Percentiles rank a stretch among this genome's conserved stretches.
Conservation (phyloP, 176 grass and related monocot species). For the Secale cereale region DNA sequence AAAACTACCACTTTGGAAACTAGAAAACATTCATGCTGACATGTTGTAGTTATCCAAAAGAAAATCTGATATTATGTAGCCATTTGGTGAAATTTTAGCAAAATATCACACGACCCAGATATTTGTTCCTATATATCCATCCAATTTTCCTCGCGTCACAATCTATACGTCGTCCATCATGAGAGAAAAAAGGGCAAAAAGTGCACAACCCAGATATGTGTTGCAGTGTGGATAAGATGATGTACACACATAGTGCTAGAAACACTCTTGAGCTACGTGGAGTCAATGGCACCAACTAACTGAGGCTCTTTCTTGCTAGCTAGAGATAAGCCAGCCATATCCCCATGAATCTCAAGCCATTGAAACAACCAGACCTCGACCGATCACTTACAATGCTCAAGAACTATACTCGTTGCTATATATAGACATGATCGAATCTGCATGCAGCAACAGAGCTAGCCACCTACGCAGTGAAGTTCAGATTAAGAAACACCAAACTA, state of each 20-base stretch:
- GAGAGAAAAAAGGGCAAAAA: not conserved
- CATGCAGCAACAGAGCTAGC: not conserved
- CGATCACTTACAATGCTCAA: not conserved
- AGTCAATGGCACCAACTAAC: conserved; percentile 15
- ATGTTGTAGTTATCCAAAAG: too few relatives aligned
- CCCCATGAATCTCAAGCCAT: conserved; percentile 18
- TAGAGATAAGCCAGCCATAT: conserved; percentile 29
- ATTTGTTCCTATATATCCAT: not conserved
- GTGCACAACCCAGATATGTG: not conserved
- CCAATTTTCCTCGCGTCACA: not conserved
- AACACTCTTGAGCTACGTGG: conserved; percentile 17
- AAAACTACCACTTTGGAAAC: too few relatives aligned
- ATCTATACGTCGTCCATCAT: not conserved
- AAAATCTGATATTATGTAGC: too few relatives aligned
- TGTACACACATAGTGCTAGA: not conserved
- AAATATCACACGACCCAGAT: not conserved
- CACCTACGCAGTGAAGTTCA: not conserved
- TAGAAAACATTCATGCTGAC: too few relatives aligned
- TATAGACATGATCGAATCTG: not conserved
- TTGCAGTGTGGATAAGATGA: conserved; percentile 23
- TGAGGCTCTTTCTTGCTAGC: not conserved
- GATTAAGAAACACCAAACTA: not conserved
- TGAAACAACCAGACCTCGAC: not conserved
- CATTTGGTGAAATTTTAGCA: too few relatives aligned
- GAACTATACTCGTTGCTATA: not conserved